Evolutionary conservation across 805 yeast species (phyloP).

Genomic region (Metschnikowia similis): DNA sequence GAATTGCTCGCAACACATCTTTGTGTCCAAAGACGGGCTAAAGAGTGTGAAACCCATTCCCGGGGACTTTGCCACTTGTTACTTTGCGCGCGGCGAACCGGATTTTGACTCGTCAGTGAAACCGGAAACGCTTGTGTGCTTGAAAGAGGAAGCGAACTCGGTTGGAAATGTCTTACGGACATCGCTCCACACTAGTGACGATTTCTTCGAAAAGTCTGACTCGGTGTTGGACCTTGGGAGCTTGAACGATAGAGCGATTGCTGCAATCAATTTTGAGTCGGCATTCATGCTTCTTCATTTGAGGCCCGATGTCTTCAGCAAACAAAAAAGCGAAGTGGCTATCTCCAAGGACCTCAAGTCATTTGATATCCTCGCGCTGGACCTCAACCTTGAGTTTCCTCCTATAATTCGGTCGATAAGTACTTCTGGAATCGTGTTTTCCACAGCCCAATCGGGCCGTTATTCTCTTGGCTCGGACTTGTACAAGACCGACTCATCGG

Average conservation of each 20-base stretch:
- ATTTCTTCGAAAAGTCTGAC: constrained; percentile 37
- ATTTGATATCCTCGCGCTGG: constrained; percentile 39
- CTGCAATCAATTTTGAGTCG: constrained; percentile 17
- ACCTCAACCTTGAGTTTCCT: constrained; percentile 22
- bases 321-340: constrained; percentile 35
- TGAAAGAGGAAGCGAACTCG: constrained; percentile 32
- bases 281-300: constrained; percentile 40
- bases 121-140: constrained; percentile 28
- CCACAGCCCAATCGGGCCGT: not conserved
- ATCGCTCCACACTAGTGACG: constrained; percentile 35
- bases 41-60: constrained; percentile 27
- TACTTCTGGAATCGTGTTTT: constrained; percentile 28
- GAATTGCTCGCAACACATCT: constrained; percentile 25
- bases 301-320: constrained; percentile 40
- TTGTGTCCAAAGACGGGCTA: constrained; percentile 43
- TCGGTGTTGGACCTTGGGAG: not conserved
- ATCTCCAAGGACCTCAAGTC: constrained; percentile 45
- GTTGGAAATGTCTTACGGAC: constrained; percentile 38
- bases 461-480: not conserved
- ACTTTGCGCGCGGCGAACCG: constrained; percentile 28
- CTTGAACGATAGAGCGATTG: not conserved
- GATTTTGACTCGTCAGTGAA: constrained; percentile 19
- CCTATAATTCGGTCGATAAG: constrained; percentile 32
- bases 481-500: constrained; percentile 52
- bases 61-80: constrained; percentile 25